Evolutionary conservation across 768 basidiomycete genomes (phyloP).

Genomic region (Mycena rosella): DNA sequence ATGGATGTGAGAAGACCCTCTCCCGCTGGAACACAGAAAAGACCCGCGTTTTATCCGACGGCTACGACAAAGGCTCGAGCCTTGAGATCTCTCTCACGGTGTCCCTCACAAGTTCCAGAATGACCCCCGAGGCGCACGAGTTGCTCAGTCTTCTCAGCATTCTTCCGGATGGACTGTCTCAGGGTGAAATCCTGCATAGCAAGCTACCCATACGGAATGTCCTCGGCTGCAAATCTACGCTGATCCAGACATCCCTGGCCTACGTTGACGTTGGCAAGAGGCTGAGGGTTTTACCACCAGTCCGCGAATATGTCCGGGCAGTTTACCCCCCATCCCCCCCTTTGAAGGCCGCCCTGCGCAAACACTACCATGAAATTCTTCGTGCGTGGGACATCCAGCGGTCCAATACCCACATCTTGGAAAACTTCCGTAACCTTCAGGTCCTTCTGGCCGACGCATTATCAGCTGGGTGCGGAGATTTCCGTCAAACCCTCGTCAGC

Average conservation of each 20-base stretch:
- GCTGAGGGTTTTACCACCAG: no score
- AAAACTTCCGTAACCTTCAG: no score
- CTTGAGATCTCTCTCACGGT: background rate
- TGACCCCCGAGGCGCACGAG: background rate
- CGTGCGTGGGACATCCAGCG: no score
- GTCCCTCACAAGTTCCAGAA: background rate
- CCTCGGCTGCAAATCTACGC: background rate
- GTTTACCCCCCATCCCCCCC: no score
- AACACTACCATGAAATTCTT: no score
- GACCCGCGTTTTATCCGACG: background rate
- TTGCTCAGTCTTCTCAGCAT: background rate
- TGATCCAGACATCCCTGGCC: background rate
- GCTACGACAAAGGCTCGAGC: background rate
- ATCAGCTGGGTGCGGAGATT: no score
- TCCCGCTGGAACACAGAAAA: background rate
- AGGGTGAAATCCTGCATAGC: background rate
- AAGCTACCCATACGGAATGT: background rate
- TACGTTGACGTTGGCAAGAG: background rate
- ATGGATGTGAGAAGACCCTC: background rate
- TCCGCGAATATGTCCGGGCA: no score
- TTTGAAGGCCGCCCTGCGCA: no score
- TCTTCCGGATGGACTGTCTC: background rate
- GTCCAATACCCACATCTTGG: no score
- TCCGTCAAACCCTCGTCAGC: no score
- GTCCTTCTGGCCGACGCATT: no score